A percentile compares a stretch with the other conserved stretches of the same genome.
Evolutionary conservation across 139 green algal genomes (phyloP).

Genomic region (Tetradesmus obliquus): DNA sequence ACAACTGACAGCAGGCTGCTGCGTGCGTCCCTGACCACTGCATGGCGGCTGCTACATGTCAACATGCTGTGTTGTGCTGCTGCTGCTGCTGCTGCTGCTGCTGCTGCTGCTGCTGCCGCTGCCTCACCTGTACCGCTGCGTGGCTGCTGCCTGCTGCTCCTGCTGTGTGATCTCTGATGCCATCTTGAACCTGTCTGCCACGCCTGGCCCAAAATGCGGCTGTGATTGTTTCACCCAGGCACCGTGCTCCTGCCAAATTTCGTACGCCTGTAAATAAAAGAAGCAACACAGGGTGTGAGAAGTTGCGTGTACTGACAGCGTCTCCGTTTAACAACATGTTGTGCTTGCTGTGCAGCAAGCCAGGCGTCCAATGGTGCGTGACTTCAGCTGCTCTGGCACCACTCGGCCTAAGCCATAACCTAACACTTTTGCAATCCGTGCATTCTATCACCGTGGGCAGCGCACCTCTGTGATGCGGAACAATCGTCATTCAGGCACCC

Average conservation of each 20-base stretch:
- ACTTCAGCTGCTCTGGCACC: too few species aligned
- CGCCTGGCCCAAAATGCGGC: slow-evolving; percentile 83
- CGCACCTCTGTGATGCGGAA: neutral
- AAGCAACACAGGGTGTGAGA: neutral
- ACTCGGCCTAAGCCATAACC: too few species aligned
- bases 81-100: slow-evolving; percentile 74
- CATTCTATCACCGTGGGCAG: too few species aligned
- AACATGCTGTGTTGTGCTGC: slow-evolving; percentile 40
- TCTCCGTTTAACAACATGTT: too few species aligned
- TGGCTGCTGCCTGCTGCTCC: slow-evolving; percentile 34
- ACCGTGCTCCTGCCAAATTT: slow-evolving; percentile 86
- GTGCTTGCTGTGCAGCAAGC: too few species aligned
- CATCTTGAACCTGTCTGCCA: slow-evolving; percentile 86
- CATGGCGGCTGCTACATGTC: neutral
- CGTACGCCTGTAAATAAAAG: slow-evolving; percentile 62
- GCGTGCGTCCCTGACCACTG: too few species aligned
- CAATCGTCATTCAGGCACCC: neutral
- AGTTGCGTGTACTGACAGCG: neutral
- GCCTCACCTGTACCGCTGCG: slow-evolving; percentile 16
- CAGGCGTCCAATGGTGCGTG: too few species aligned
- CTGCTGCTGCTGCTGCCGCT: neutral
- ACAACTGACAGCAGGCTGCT: neutral
- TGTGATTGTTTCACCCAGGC: slow-evolving; percentile 72
- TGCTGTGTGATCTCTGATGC: slow-evolving; percentile 69
- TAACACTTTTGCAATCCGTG: too few species aligned